Percentiles rank a stretch among this genome's conserved stretches.
Evolutionary conservation across 2,329 filamentous ascomycete genomes (phyloP).

Genomic region (Metarhizium robertsii): DNA sequence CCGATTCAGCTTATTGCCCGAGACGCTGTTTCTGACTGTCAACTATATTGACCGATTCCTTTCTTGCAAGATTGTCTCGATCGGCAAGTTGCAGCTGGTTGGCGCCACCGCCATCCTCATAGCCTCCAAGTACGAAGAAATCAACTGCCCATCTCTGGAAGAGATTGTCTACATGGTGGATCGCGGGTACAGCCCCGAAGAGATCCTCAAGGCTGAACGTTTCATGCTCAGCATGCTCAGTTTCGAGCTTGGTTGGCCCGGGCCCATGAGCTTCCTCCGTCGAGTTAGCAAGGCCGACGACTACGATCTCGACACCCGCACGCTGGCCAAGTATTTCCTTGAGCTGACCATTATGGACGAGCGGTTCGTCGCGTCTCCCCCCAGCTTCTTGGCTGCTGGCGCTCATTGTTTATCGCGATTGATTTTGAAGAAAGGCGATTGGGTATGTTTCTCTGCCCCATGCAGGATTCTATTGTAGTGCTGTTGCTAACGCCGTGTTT

Average conservation of each 20-base stretch:
- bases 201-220: slow-evolving; percentile 92
- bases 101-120: slow-evolving; percentile 93
- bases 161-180: slow-evolving; percentile 99
- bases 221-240: slow-evolving; percentile 97
- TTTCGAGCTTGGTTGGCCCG: slow-evolving; percentile 96
- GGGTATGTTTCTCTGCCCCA: slow-evolving; percentile 53
- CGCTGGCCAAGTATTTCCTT: slow-evolving; percentile 93
- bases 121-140: slow-evolving; percentile 97
- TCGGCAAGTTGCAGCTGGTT: slow-evolving; percentile 90
- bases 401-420: slow-evolving; percentile 85
- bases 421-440: slow-evolving; percentile 84
- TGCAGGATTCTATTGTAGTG: not conserved
- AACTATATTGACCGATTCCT: slow-evolving; percentile 98
- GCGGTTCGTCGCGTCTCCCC: slow-evolving; percentile 83
- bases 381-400: slow-evolving; percentile 84
- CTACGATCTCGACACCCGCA: slow-evolving; percentile 91
- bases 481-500: not conserved
- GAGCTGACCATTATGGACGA: slow-evolving; percentile 98
- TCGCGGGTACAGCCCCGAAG: slow-evolving; percentile 75
- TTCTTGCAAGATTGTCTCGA: slow-evolving; percentile 86
- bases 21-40: slow-evolving; percentile 88
- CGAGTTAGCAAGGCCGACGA: slow-evolving; percentile 98
- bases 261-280: slow-evolving; percentile 95
- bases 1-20: slow-evolving; percentile 81
- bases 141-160: slow-evolving; percentile 88